These are phyloP conservation scores for Rhodotorula toruloides DNA, from an alignment of 768 basidiomycete species.

Conservation along the genomic window DNA sequence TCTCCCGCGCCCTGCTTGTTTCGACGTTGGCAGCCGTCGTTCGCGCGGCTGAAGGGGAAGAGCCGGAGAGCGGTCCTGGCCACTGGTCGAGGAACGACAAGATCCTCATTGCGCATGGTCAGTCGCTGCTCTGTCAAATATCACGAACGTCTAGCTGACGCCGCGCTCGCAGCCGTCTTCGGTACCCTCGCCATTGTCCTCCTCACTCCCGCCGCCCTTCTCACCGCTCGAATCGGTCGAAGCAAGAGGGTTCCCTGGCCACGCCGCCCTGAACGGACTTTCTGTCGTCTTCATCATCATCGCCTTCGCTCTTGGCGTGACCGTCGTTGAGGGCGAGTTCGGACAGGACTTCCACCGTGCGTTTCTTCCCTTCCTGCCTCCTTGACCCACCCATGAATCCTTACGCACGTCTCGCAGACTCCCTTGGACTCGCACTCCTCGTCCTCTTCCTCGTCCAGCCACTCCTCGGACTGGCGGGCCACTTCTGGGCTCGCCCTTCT, in stretches of 20 bases:
- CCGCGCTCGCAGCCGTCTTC: neutral
- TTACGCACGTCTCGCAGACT: neutral
- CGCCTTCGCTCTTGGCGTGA: neutral
- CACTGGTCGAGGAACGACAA: too few species aligned
- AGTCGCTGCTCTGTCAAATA: neutral
- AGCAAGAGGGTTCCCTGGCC: neutral
- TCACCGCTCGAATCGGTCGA: conserved; percentile 1
- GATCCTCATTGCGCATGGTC: neutral
- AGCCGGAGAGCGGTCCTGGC: too few species aligned
- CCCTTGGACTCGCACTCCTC: conserved; percentile 14
- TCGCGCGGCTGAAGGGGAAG: too few species aligned
- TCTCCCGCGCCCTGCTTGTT: too few species aligned
- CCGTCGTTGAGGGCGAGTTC: neutral
- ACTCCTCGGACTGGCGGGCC: conserved; percentile 6
- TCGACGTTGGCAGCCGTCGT: too few species aligned
- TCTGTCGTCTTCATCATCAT: neutral
- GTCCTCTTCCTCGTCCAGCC: conserved; percentile 10
- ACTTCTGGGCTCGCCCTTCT: neutral
- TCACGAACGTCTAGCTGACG: too few species aligned
- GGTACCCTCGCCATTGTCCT: neutral
- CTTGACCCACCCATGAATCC: neutral
- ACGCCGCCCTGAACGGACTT: neutral
- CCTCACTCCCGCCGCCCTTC: neutral
- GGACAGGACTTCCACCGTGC: neutral
- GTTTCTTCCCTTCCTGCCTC: too few species aligned